A percentile compares a stretch with the other conserved stretches of the same genome.
Evolutionary conservation across 768 basidiomycete species (phyloP).

Genomic region (Leccinum barrowsii): DNA sequence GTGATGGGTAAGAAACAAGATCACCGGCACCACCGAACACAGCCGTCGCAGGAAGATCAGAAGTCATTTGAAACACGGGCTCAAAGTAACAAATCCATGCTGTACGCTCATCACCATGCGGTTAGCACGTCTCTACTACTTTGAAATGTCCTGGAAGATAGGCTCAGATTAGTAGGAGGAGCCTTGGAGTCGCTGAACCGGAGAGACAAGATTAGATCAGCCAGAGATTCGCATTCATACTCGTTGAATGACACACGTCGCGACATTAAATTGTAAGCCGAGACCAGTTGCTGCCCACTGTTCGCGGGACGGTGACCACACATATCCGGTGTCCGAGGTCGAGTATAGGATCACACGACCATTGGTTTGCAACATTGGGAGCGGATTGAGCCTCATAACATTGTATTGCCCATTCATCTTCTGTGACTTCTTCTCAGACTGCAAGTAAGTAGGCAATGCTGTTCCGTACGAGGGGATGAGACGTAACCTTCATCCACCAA

Average conservation of each 20-base stretch:
- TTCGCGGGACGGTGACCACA: background rate
- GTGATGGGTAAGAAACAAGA: slow-evolving; percentile 15
- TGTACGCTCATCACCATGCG: background rate
- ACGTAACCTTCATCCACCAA: background rate
- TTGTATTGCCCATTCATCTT: background rate
- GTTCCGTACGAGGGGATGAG: background rate
- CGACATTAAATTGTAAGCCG: no score
- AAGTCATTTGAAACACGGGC: background rate
- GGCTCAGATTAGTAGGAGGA: background rate
- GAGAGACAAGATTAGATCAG: background rate
- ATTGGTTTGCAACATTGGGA: no score
- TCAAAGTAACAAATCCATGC: background rate
- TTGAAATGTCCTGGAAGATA: background rate
- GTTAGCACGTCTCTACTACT: background rate
- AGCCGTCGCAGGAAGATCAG: background rate
- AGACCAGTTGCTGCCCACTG: no score
- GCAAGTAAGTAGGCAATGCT: background rate
- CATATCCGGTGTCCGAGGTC: background rate
- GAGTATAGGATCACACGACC: background rate
- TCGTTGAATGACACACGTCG: background rate
- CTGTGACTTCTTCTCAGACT: background rate
- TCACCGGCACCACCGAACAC: background rate
- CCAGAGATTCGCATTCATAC: no score
- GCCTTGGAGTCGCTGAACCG: background rate
- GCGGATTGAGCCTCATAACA: background rate